phyloP scores from a whole-genome alignment of 2,329 filamentous ascomycete genomes.

The Ambrosiella xylebori region DNA sequence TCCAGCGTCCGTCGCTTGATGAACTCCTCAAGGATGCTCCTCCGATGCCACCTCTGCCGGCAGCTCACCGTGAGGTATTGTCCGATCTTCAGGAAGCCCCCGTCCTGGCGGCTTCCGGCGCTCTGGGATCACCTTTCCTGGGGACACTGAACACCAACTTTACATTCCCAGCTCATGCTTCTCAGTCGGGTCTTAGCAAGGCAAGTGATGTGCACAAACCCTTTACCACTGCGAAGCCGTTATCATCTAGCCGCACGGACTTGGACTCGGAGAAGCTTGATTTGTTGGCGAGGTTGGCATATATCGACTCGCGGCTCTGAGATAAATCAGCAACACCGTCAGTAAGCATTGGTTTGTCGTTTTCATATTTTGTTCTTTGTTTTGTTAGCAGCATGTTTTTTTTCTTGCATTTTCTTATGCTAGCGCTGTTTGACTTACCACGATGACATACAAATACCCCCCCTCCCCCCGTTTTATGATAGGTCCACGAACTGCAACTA shows the following conservation, averaged over 20 bases:
- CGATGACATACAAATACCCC: not conserved
- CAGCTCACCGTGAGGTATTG: conserved; percentile 1
- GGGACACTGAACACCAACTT: conserved; percentile 30
- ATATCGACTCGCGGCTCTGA: conserved; percentile 42
- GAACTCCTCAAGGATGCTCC: conserved; percentile 21
- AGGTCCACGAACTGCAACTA: no score
- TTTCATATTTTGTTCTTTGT: not conserved
- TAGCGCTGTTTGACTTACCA: not conserved
- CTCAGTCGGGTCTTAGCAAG: conserved; percentile 24
- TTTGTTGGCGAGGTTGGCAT: conserved; percentile 35
- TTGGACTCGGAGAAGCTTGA: conserved; percentile 24
- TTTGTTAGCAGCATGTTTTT: conserved; percentile 2
- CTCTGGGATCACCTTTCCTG: conserved; percentile 43
- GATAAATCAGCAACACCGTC: conserved; percentile 29
- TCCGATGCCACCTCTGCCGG: conserved; percentile 9
- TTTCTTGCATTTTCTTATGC: not conserved
- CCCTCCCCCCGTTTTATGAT: no score
- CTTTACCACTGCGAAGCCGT: conserved; percentile 32
- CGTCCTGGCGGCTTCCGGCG: conserved; percentile 22
- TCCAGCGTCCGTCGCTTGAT: conserved; percentile 26
- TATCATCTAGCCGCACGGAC: not conserved
- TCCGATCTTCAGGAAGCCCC: conserved; percentile 6
- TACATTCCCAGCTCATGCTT: conserved; percentile 43
- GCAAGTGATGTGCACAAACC: conserved; percentile 26
- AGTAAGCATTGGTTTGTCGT: conserved; percentile 18